Evolutionary conservation across 805 yeast species (phyloP).

Genomic region (Yamadazyma ubonensis): DNA sequence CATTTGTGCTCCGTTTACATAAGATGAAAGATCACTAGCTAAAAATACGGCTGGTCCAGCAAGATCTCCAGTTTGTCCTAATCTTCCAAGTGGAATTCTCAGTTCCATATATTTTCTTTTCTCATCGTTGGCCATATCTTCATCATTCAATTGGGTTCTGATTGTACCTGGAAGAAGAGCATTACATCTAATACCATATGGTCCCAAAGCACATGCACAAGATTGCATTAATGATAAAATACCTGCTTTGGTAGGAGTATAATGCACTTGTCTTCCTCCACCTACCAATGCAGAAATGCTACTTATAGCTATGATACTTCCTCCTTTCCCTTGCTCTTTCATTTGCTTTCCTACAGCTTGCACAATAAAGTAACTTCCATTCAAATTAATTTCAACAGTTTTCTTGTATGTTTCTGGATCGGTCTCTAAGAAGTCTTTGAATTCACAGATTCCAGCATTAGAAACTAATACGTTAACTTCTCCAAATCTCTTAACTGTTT

Average conservation of each 20-base stretch:
- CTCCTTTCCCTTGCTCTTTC: constrained; percentile 46
- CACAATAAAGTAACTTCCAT: constrained; percentile 45
- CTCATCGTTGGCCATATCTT: constrained; percentile 35
- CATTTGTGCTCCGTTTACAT: constrained; percentile 43
- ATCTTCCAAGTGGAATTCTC: constrained; percentile 39
- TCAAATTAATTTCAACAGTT: constrained; percentile 40
- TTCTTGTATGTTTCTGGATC: constrained; percentile 33
- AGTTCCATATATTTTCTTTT: constrained; percentile 39
- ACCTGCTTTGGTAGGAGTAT: constrained; percentile 51
- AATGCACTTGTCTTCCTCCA: constrained; percentile 45
- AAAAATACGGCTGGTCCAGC: constrained; percentile 44
- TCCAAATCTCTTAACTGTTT: constrained; percentile 38
- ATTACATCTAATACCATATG: constrained; percentile 44
- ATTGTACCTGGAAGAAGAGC: constrained; percentile 49
- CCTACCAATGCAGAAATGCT: constrained; percentile 47
- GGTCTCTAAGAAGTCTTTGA: constrained; percentile 41
- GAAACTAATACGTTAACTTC: constrained; percentile 42
- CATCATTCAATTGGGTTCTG: constrained; percentile 41
- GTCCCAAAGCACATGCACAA: constrained; percentile 43
- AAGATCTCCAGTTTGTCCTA: constrained; percentile 37
- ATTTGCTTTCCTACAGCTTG: constrained; percentile 49
- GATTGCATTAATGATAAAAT: constrained; percentile 44
- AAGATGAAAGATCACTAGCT: constrained; percentile 36
- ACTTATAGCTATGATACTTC: constrained; percentile 45
- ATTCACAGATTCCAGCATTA: constrained; percentile 48